Base-by-base conservation (phyloP, 805 yeast species). In the Wickerhamomyces tratensis region DNA sequence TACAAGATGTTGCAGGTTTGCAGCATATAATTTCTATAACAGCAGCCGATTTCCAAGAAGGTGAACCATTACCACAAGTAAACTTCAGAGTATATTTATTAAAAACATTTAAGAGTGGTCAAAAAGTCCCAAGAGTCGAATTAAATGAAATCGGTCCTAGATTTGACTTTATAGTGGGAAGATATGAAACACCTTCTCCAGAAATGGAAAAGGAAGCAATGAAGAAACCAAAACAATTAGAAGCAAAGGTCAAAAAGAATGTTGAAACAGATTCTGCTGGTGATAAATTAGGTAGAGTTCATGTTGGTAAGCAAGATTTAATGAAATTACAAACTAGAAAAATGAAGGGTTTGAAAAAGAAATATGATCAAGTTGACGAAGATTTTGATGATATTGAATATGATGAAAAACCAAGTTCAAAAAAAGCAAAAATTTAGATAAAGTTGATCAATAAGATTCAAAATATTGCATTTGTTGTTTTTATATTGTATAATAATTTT, bases 111-210 rank as follows among this genome's bases (percentile, higher is more conserved):
- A 79, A 74, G 59, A 79, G 91, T 47, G 89, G 83, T 40, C 95
- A 91, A 58, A 88, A 86, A 59, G 71, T 86, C 43, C 98, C 98
- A 43, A 76, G 98, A 60, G 89, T 93, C 25, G 98, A 93, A 67
- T 69, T 93, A 37, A 93, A 84, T 43, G 98, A 93, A 63, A 82
- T 86, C 48, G 98, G 98, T 0, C 98, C 98, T 47, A 76, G 98
- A 56, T 72, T 93, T 46, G 97, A 91, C 62, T 91, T 93, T 67
- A 79, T 82, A 53, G 73, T 93, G 44, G 98, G 98, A 39, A 78
- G 98, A 68, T 76, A 82, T 52, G 82, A 81, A 54, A 68, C 76
- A 14, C 85, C 97, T 41, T 75, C 83, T 41, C 82, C 95, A 36
- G 98, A 91, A 56, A 71, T 86, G 68, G 93, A 82, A 65, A 87